Conservation (phyloP, 352 stramenopile species). For the Phytophthora nicotianae region DNA sequence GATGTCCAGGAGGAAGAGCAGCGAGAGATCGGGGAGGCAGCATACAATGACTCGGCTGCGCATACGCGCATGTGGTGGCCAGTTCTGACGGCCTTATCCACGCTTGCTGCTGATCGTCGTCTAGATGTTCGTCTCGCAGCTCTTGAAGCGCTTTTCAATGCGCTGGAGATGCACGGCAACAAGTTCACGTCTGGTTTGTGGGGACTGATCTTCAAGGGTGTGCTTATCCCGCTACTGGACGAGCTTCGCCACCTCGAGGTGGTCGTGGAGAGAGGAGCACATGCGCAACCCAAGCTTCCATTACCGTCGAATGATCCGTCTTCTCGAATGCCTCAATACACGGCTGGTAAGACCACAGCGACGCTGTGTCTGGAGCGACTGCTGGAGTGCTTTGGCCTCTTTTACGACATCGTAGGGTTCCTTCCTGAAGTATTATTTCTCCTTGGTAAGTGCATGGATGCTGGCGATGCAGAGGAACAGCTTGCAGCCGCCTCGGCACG, state of each 20-base stretch:
- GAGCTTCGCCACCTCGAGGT: constrained; percentile 75
- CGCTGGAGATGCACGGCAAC: constrained; percentile 64
- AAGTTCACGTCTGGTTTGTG: constrained; percentile 84
- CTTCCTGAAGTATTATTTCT: constrained; percentile 79
- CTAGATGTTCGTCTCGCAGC: constrained; percentile 86
- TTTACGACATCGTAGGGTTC: constrained; percentile 82
- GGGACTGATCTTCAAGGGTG: constrained; percentile 84
- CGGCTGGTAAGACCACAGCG: constrained; percentile 54
- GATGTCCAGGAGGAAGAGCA: constrained; percentile 20
- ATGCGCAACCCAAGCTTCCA: constrained; percentile 48
- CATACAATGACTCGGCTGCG: constrained; percentile 73
- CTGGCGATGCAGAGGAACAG: constrained; percentile 68
- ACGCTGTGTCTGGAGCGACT: constrained; percentile 72
- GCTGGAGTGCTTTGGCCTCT: constrained; percentile 76
- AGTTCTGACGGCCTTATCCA: constrained; percentile 96
- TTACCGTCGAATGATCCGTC: constrained; percentile 18
- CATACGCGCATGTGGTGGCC: constrained; percentile 93
- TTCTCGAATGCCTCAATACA: constrained; percentile 42
- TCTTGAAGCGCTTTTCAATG: constrained; percentile 75
- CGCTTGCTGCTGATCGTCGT: constrained; percentile 90
- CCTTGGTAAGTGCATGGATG: constrained; percentile 81
- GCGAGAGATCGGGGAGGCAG: constrained; percentile 14
- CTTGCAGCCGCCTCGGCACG: constrained; percentile 62
- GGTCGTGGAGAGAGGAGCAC: constrained; percentile 52
- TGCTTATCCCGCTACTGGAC: constrained; percentile 87